Percentiles rank a stretch among this genome's conserved stretches.
Evolutionary conservation across 2,329 filamentous ascomycete species (phyloP).

Genomic region (Trichophyton mentagrophytes): DNA sequence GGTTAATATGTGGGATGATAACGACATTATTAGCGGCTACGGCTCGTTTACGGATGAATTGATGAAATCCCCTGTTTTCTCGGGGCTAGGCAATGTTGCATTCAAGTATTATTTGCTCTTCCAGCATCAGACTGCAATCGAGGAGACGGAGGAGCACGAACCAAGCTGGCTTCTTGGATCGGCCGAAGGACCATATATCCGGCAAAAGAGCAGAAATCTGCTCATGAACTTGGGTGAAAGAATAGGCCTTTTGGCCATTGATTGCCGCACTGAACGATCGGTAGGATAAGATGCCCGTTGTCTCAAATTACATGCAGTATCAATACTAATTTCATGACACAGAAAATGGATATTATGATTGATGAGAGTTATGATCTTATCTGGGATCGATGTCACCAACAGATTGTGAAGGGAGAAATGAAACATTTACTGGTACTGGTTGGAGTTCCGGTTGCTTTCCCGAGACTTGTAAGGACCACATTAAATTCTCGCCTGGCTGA

Average conservation of each 20-base stretch:
- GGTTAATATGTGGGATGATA: constrained; percentile 97
- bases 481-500: constrained; percentile 1
- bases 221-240: constrained; percentile 73
- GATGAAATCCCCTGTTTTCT: constrained; percentile 82
- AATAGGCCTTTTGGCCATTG: constrained; percentile 71
- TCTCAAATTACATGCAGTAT: not conserved
- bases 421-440: constrained; percentile 83
- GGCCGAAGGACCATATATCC: constrained; percentile 76
- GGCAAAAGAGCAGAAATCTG: constrained; percentile 68
- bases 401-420: constrained; percentile 70
- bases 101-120: constrained; percentile 99
- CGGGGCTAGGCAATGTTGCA: constrained; percentile 74
- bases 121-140: constrained; percentile 78
- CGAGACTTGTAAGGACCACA: constrained; percentile 50
- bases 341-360: constrained; percentile 61
- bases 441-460: constrained; percentile 73
- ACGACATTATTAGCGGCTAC: constrained; percentile 82
- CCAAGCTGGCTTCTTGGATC: constrained; percentile 82
- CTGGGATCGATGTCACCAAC: constrained; percentile 70
- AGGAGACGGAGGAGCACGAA: constrained; percentile 70
- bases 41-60: constrained; percentile 87
- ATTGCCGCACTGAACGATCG: constrained; percentile 83
- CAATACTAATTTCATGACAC: constrained; percentile 14
- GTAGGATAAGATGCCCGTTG: constrained; percentile 20
- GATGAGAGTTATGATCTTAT: constrained; percentile 74